These are phyloP conservation scores for Phaseolus lunatus DNA, from an alignment of 306 rosid species.

Conservation along the genomic window DNA sequence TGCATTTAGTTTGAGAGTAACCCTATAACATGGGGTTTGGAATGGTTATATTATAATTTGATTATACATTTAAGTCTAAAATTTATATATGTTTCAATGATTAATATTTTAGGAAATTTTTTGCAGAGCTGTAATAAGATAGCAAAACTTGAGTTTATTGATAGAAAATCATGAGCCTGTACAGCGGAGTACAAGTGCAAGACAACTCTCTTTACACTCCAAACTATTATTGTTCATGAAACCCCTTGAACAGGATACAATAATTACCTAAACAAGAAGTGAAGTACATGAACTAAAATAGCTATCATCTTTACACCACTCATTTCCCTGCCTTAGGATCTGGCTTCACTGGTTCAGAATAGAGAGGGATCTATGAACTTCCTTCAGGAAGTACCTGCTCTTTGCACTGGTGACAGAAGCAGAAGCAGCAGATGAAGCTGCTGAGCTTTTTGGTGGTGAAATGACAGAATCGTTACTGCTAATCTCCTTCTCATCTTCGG, in stretches of 20 bases:
- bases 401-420: conserved; percentile 47
- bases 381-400: conserved; percentile 49
- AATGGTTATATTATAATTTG: too few relatives aligned
- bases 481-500: conserved; percentile 81
- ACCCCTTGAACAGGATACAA: conserved; percentile 31
- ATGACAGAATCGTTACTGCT: conserved; percentile 38
- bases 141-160: conserved; percentile 36
- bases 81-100: too few relatives aligned
- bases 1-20: too few relatives aligned
- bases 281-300: conserved; percentile 28
- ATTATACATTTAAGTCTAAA: too few relatives aligned
- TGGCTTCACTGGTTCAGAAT: conserved; percentile 51
- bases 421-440: too few relatives aligned
- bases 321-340: not conserved
- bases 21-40: too few relatives aligned
- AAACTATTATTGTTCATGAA: conserved; percentile 21
- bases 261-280: conserved; percentile 11
- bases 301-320: conserved; percentile 36
- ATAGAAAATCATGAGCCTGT: conserved; percentile 23
- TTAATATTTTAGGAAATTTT: too few relatives aligned
- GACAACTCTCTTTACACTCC: conserved; percentile 6
- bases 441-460: conserved; percentile 36
- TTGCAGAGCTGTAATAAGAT: not conserved
- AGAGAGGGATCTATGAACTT: conserved; percentile 60
- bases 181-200: conserved; percentile 30